Evolutionary conservation across 1,139 yeast species (phyloP).

Genomic region (Hansenula sp.): DNA sequence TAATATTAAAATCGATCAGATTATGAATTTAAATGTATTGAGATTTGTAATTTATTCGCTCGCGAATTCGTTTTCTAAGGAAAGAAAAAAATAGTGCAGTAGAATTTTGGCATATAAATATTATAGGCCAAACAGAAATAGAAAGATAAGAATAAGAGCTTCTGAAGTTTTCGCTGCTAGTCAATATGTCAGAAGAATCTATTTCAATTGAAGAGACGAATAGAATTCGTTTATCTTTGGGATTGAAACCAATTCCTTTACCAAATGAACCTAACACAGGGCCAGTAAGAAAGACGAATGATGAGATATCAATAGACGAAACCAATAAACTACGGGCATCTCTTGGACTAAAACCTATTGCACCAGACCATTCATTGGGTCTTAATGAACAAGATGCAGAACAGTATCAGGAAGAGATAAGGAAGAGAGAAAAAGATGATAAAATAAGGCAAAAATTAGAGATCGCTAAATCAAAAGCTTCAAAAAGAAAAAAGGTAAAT

Average conservation of each 20-base stretch:
- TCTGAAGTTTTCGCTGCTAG: no score
- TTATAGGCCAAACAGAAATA: background rate
- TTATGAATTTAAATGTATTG: background rate
- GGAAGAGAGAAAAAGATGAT: slow-evolving; percentile 10
- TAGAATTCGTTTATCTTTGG: slow-evolving; percentile 42
- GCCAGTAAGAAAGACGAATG: slow-evolving; percentile 1
- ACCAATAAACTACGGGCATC: slow-evolving; percentile 33
- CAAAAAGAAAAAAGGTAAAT: slow-evolving; percentile 21
- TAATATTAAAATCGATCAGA: background rate
- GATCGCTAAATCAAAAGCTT: slow-evolving; percentile 19
- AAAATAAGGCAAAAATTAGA: slow-evolving; percentile 19
- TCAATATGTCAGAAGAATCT: slow-evolving; percentile 16
- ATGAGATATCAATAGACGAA: slow-evolving; percentile 31
- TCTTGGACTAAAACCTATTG: slow-evolving; percentile 34
- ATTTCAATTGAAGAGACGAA: slow-evolving; percentile 52
- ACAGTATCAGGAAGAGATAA: slow-evolving; percentile 14
- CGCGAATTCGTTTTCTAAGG: background rate
- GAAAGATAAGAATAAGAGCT: background rate
- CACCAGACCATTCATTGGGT: slow-evolving; percentile 1
- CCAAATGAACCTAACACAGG: slow-evolving; percentile 1
- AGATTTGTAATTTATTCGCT: background rate
- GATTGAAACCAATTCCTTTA: slow-evolving; percentile 41
- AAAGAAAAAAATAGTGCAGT: background rate
- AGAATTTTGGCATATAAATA: background rate
- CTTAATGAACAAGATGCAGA: slow-evolving; percentile 18